Conservation (phyloP, 805 yeast species). For the Saitoella complicata region DNA sequence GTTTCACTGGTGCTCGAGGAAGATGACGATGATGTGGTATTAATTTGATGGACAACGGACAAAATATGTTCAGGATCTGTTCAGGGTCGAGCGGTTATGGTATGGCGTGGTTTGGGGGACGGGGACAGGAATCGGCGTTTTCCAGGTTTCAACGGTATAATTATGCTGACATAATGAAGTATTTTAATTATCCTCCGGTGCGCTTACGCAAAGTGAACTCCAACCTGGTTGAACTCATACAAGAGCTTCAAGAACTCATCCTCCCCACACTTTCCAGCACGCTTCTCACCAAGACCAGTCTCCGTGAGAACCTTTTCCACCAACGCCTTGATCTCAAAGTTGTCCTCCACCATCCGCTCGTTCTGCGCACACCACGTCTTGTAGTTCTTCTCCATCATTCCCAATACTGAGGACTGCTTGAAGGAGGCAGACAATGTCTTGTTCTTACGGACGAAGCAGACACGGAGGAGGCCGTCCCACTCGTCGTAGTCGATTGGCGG, state of each 20-base stretch:
- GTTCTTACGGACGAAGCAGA: constrained; percentile 84
- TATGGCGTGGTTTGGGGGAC: no score
- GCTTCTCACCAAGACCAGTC: constrained; percentile 66
- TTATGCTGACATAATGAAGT: no score
- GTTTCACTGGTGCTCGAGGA: no score
- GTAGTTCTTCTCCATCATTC: constrained; percentile 76
- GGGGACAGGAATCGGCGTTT: no score
- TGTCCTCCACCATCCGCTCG: constrained; percentile 25
- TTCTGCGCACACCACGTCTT: constrained; percentile 50
- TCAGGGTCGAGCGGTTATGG: no score
- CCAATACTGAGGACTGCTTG: constrained; percentile 62
- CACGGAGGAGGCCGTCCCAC: constrained; percentile 91
- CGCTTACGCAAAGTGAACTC: constrained; percentile 83
- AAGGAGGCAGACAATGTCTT: constrained; percentile 83
- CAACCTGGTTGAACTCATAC: constrained; percentile 91
- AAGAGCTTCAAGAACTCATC: constrained; percentile 70
- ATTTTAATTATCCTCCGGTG: background rate
- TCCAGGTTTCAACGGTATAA: no score
- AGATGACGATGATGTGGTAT: no score
- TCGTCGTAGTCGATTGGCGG: constrained; percentile 89
- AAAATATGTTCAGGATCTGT: no score
- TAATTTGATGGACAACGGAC: no score
- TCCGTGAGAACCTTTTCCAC: constrained; percentile 59
- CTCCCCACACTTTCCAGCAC: constrained; percentile 91
- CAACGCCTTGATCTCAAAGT: constrained; percentile 34